phyloP scores from a whole-genome alignment of 176 grass and related monocot genomes.

The Zea luxurians region DNA sequence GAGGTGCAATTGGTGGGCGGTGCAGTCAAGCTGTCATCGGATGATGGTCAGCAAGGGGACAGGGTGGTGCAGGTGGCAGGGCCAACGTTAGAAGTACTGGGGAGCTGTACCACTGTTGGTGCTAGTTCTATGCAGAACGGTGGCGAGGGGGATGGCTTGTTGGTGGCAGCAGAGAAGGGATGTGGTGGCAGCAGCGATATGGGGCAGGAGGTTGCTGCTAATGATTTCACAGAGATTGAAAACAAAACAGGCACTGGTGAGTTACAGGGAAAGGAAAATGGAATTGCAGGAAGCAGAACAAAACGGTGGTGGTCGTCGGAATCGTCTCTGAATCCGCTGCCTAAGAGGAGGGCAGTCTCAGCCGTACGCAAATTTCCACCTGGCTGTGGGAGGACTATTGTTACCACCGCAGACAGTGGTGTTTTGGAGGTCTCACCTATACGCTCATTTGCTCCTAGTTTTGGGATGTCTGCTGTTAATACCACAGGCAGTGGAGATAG shows the following conservation, averaged over 20 bases:
- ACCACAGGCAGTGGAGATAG: not conserved
- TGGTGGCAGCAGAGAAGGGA: not conserved
- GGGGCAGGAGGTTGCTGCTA: not conserved
- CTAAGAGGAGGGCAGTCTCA: conserved; percentile 49
- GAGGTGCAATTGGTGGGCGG: no score
- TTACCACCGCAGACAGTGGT: not conserved
- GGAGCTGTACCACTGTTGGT: not conserved
- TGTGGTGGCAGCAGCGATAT: not conserved
- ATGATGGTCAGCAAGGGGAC: conserved; percentile 21
- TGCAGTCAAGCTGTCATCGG: not conserved
- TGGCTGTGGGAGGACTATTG: conserved; percentile 39
- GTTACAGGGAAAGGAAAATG: conserved; percentile 21
- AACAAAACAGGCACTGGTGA: not conserved
- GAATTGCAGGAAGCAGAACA: conserved; percentile 7
- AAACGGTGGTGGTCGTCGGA: conserved; percentile 55
- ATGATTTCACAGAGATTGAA: conserved; percentile 23
- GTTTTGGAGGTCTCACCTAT: not conserved
- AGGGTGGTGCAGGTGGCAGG: not conserved
- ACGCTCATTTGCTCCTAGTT: not conserved
- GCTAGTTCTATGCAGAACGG: conserved; percentile 6
- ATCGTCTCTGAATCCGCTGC: conserved; percentile 45
- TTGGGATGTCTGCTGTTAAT: conserved; percentile 2
- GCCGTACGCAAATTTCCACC: conserved; percentile 52
- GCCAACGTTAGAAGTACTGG: not conserved
- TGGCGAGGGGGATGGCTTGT: not conserved